Evolutionary conservation across 305 asterid species (phyloP).

Genomic region (Solanum hybrid): DNA sequence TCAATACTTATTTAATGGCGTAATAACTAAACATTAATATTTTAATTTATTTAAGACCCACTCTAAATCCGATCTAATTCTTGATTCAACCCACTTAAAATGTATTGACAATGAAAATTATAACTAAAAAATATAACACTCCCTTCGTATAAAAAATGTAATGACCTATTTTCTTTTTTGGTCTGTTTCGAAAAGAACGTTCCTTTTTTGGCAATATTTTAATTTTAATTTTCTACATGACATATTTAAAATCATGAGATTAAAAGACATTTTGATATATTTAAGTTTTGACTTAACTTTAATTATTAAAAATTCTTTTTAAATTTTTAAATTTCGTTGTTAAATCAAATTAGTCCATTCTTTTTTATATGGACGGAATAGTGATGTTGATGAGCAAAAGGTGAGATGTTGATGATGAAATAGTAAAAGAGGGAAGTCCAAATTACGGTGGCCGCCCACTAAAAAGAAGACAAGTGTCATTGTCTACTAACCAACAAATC

Average conservation of each 20-base stretch:
- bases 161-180: too few species aligned
- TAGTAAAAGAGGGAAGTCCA: neutral
- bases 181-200: too few species aligned
- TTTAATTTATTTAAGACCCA: neutral
- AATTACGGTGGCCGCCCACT: slow-evolving; percentile 37
- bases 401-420: neutral
- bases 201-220: too few species aligned
- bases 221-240: too few species aligned
- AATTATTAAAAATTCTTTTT: too few species aligned
- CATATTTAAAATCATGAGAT: too few species aligned
- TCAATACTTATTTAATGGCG: neutral
- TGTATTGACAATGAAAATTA: neutral
- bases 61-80: neutral
- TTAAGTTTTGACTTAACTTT: too few species aligned
- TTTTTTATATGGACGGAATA: too few species aligned
- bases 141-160: too few species aligned
- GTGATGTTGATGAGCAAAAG: neutral
- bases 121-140: neutral
- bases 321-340: accelerated
- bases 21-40: neutral
- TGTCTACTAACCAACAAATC: slow-evolving; percentile 12
- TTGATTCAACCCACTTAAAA: neutral
- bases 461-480: neutral
- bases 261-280: too few species aligned
- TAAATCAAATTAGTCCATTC: too few species aligned